A percentile compares a stretch with the other conserved stretches of the same genome.
Evolutionary conservation across 306 rosid genomes (phyloP).

Genomic region (Crotalaria pallida): DNA sequence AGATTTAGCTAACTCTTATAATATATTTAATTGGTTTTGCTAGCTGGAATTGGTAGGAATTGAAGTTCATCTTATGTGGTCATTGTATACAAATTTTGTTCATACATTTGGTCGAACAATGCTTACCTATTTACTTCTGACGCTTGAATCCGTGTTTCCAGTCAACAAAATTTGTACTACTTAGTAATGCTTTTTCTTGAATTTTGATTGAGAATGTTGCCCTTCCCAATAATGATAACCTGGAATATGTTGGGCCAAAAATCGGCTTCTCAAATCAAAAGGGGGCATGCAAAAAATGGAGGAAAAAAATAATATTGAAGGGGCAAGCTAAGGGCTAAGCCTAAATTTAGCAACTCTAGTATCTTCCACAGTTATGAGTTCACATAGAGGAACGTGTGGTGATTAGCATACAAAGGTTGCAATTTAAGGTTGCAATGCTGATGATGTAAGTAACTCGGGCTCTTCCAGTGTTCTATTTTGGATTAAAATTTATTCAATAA

Average conservation of each 20-base stretch:
- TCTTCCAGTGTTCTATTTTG: background rate
- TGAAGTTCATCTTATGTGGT: background rate
- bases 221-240: background rate
- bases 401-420: background rate
- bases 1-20: background rate
- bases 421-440: background rate
- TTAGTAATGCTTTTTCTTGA: background rate
- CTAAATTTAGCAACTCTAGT: slow-evolving; percentile 9
- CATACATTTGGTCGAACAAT: background rate
- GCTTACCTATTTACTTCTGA: background rate
- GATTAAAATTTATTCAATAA: background rate
- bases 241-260: background rate
- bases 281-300: background rate
- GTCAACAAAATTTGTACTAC: background rate
- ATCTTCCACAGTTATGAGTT: slow-evolving; percentile 1
- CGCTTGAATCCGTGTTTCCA: background rate
- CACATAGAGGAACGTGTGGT: background rate
- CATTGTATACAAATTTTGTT: background rate
- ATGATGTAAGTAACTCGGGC: background rate
- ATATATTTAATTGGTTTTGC: background rate
- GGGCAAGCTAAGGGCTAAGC: background rate
- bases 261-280: background rate
- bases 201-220: slow-evolving; percentile 25
- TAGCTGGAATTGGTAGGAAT: background rate
- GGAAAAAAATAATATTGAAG: background rate